Evolutionary conservation across 768 basidiomycete genomes (phyloP), one percentile per base, ranked within the genome.

Genomic region (Holtermannia corniformis): DNA sequence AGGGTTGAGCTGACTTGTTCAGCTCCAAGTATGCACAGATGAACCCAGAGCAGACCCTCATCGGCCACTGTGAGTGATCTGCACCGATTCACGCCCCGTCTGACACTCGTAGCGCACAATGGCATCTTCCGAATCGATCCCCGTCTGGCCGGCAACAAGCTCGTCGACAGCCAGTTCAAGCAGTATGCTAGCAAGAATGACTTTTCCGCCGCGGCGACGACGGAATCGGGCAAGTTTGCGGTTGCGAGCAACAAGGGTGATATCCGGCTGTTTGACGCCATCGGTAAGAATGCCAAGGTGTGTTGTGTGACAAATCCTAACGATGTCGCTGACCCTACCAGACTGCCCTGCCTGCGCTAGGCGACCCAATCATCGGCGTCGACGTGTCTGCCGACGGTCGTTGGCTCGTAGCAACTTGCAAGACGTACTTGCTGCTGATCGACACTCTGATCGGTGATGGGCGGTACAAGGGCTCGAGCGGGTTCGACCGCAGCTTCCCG

Each of bases 91-190:
- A n/a, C n/a, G n/a, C 2, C 14, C n/a, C 16, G 27, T 5, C 21
- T 41, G n/a, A 41, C 1, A 37, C 19, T 41, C 78, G 82, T n/a
- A 56, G 95, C 93, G 1, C 85, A 88, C 73, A 97, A 97, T 67
- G 86, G 90, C 7, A 77, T 99, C 44, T 99, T 96, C 85, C 86
- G 91, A 45, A 86, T 99, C 72, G 95, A 99, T 74, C 95, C 95
- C 41, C 89, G 95, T 55, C 76, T 96, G 1, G 82, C 85, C 3
- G 92, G 92, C 50, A 82, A 77, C 71, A 96, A 97, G 75, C 80
- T 97, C 71, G 93, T 96, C 54, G 86, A 96, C 57, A 83, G 81
- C 61, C 85, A 96, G 71, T 91, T 82, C 77, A 99, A 97, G 76
- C 91, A 96, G 68, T 99, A 99, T 71, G 82, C 81, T 44, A 81